A percentile compares a stretch with the other conserved stretches of the same genome.
These are phyloP conservation scores for Yamadazyma sp. DNA, from an alignment of 1,139 yeast species.

Conservation along the genomic window DNA sequence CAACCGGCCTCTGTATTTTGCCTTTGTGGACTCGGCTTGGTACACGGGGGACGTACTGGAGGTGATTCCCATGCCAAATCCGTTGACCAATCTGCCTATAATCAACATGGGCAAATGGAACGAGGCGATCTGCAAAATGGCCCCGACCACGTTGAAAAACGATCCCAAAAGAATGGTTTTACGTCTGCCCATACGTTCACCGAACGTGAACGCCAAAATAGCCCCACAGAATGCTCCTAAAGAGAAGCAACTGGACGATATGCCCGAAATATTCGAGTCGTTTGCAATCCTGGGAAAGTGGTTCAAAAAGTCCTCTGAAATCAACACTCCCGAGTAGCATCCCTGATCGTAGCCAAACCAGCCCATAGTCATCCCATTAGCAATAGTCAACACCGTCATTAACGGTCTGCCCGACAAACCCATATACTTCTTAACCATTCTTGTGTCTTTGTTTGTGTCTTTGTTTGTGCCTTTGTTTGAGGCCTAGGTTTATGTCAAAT, in stretches of 20 bases:
- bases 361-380: slow-evolving; percentile 16
- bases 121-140: slow-evolving; percentile 26
- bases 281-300: slow-evolving; percentile 27
- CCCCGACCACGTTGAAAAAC: slow-evolving; percentile 24
- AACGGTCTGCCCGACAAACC: slow-evolving; percentile 15
- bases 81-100: slow-evolving; percentile 39
- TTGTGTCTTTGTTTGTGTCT: too few relatives aligned
- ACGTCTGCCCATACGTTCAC: slow-evolving; percentile 27
- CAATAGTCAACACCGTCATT: slow-evolving; percentile 13
- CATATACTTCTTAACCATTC: slow-evolving; percentile 12
- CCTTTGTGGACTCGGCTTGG: slow-evolving; percentile 33
- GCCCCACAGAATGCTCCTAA: slow-evolving; percentile 34
- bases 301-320: slow-evolving; percentile 31
- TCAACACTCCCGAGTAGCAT: slow-evolving; percentile 61
- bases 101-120: slow-evolving; percentile 21
- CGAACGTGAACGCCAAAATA: slow-evolving; percentile 25
- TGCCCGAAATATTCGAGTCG: slow-evolving; percentile 39
- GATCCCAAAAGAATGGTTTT: slow-evolving; percentile 25
- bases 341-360: slow-evolving; percentile 75
- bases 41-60: slow-evolving; percentile 30
- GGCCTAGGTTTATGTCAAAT: too few relatives aligned
- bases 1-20: slow-evolving; percentile 30
- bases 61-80: slow-evolving; percentile 33
- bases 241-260: slow-evolving; percentile 36
- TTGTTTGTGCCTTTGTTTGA: too few relatives aligned